Conservation (phyloP, 768 basidiomycete genomes). For the Kwoniella mangroviensis region DNA sequence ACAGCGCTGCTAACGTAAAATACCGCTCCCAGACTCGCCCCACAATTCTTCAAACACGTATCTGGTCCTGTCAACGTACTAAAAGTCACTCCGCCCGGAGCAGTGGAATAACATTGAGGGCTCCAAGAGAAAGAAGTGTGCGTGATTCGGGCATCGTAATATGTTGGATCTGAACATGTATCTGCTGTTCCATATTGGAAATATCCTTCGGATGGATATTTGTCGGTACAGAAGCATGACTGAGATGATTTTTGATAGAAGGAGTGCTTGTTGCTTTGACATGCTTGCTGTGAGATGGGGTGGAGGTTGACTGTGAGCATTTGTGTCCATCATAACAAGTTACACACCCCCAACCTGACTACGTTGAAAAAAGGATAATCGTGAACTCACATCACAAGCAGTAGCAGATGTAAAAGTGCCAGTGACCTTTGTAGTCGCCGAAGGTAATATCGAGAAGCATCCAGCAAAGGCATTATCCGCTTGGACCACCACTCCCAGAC, state of each 20-base stretch:
- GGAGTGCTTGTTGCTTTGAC: slow-evolving; percentile 12
- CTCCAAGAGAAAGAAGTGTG: slow-evolving; percentile 8
- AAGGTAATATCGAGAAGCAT: slow-evolving; percentile 10
- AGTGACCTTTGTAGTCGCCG: background rate
- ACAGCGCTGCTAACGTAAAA: slow-evolving; percentile 11
- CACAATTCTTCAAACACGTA: slow-evolving; percentile 19
- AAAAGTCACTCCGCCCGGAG: slow-evolving; percentile 1
- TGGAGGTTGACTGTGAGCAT: no score
- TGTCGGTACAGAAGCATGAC: slow-evolving; percentile 15
- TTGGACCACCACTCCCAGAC: background rate
- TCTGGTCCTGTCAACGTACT: slow-evolving; percentile 7
- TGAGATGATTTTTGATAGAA: slow-evolving; percentile 12
- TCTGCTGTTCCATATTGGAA: slow-evolving; percentile 7
- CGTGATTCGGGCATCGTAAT: slow-evolving; percentile 16
- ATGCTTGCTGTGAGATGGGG: background rate
- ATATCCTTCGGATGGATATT: slow-evolving; percentile 5
- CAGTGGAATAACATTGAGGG: background rate
- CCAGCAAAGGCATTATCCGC: slow-evolving; percentile 17
- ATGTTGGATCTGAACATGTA: background rate
- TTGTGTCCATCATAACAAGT: background rate
- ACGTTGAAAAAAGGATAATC: background rate
- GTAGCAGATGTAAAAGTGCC: slow-evolving; percentile 5
- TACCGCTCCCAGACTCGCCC: background rate
- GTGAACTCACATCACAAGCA: slow-evolving; percentile 6
- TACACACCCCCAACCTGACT: background rate